These are phyloP conservation scores for Kazachstania viticola DNA, from an alignment of 805 yeast species.

Conservation along the genomic window DNA sequence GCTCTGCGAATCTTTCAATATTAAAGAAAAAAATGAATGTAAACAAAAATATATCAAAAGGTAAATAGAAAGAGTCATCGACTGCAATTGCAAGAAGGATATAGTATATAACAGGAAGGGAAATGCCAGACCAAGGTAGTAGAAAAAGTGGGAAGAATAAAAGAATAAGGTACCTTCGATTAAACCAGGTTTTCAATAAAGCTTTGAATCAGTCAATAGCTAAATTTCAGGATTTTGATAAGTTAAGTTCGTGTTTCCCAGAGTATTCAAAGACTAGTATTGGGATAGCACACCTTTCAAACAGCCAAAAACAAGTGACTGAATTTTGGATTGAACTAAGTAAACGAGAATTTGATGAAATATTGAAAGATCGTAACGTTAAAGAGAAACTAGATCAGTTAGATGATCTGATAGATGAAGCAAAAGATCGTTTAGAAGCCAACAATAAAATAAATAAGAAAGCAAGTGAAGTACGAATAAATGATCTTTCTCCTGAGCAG, in stretches of 20 bases:
- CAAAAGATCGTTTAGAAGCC: slow-evolving; percentile 15
- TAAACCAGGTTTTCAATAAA: slow-evolving; percentile 38
- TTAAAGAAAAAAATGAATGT: no score
- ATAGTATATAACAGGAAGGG: no score
- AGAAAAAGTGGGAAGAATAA: slow-evolving; percentile 3
- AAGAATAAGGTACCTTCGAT: slow-evolving; percentile 37
- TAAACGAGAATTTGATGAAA: slow-evolving; percentile 41
- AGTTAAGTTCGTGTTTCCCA: slow-evolving; percentile 45
- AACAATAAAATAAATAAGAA: background rate
- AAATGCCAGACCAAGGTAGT: no score
- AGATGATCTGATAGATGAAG: slow-evolving; percentile 29
- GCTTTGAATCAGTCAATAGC: slow-evolving; percentile 43
- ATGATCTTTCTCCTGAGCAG: slow-evolving; percentile 16
- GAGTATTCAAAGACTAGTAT: slow-evolving; percentile 34
- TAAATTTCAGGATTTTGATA: slow-evolving; percentile 39
- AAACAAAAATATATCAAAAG: no score
- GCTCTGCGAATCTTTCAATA: no score
- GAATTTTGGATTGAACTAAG: slow-evolving; percentile 41
- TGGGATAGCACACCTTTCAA: slow-evolving; percentile 35
- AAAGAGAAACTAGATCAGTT: slow-evolving; percentile 28
- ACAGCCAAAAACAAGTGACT: slow-evolving; percentile 41
- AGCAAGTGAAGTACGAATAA: slow-evolving; percentile 7
- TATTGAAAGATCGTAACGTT: slow-evolving; percentile 36
- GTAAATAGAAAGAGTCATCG: no score
- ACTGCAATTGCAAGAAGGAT: no score